Base-by-base conservation (phyloP, 2,329 filamentous ascomycete genomes). In the Aureobasidium vineae region DNA sequence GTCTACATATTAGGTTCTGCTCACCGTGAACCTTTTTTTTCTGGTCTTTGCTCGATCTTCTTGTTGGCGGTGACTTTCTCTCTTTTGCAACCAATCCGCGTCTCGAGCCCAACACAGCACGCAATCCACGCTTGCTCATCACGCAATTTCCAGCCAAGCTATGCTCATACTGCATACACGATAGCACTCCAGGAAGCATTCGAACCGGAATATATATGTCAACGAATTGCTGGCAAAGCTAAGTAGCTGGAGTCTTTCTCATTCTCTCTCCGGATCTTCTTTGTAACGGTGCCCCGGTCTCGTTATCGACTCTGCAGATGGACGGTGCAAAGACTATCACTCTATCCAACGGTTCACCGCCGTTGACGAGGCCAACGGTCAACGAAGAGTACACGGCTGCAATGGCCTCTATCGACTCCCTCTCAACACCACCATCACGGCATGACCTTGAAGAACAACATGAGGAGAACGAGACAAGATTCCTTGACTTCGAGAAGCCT, bases 51-150 rank as follows among this genome's bases (percentile, higher is more conserved):
- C 31, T 16, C 26, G 23, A 36, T 21, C 40, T 16, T 7, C 26
- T 36, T 11, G 23, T 33, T 23, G 31, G 36, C n/a, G 26, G 57
- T 13, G 28, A 41, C 28, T 21, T 47, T 49, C 26, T 36, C 13
- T 49, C 10, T 36, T 13, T 23, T 36, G 15, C 23, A n/a, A 21
- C 57, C 41, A 49, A 49, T 61, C 57, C 40, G 53, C 53, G 36
- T 43, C 23, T 36, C n/a, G 26, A 31, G n/a, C 31, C 4, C 36
- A 26, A 1, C 53, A 41, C 31, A 61, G 57, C 57, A 61, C 57
- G 57, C 57, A 61, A 61, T 61, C 57, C 41, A 47, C 54, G 40
- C 53, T 56, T 56, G 53, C 28, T 6, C 26, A 61, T 61, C 57
- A 61, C 57, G 57, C 57, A 49, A 61, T 61, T 45, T 33, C 43